Percentiles rank a stretch among this genome's conserved stretches.
Conservation (phyloP, 2,329 filamentous ascomycete genomes). For the Graphilbum sp. region DNA sequence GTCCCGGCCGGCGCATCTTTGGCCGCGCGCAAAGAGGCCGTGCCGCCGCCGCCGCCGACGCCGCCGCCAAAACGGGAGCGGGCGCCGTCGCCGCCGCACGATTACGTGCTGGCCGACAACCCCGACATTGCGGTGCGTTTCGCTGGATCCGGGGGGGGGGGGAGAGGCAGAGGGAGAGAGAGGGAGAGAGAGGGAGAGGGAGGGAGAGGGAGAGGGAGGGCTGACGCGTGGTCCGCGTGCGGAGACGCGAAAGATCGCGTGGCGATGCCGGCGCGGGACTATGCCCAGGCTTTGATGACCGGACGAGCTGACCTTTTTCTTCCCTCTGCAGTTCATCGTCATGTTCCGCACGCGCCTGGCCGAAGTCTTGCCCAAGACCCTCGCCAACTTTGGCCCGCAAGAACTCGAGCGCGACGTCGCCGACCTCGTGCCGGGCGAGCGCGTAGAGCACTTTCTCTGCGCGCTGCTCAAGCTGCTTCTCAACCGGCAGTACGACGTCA, state of each 20-base stretch:
- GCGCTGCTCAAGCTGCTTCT: slow-evolving; percentile 74
- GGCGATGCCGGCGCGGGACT: too few relatives aligned
- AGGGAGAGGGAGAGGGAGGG: too few relatives aligned
- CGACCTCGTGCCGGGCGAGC: slow-evolving; percentile 62
- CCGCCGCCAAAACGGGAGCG: slow-evolving; percentile 55
- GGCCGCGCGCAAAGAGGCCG: slow-evolving; percentile 14
- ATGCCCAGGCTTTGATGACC: too few relatives aligned
- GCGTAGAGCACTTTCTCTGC: slow-evolving; percentile 78
- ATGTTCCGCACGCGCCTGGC: slow-evolving; percentile 94
- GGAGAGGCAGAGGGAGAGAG: too few relatives aligned
- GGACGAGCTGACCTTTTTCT: not conserved
- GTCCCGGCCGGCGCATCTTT: slow-evolving; percentile 16
- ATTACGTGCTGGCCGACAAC: slow-evolving; percentile 81
- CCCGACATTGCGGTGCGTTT: slow-evolving; percentile 75
- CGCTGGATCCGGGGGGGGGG: slow-evolving; percentile 20
- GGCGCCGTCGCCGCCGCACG: slow-evolving; percentile 74
- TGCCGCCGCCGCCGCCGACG: slow-evolving; percentile 42
- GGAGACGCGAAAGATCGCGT: too few relatives aligned
- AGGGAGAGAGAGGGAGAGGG: too few relatives aligned
- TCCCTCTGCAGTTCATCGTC: slow-evolving; percentile 75
- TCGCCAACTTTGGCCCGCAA: slow-evolving; percentile 83
- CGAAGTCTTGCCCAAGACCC: slow-evolving; percentile 74
- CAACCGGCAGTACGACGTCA: slow-evolving; percentile 96
- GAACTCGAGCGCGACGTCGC: slow-evolving; percentile 81
- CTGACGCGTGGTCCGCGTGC: too few relatives aligned